Percentiles rank a stretch among this genome's conserved stretches.
phyloP scores from a whole-genome alignment of 2,329 filamentous ascomycete genomes.

The Aureobasidium leucospermi region DNA sequence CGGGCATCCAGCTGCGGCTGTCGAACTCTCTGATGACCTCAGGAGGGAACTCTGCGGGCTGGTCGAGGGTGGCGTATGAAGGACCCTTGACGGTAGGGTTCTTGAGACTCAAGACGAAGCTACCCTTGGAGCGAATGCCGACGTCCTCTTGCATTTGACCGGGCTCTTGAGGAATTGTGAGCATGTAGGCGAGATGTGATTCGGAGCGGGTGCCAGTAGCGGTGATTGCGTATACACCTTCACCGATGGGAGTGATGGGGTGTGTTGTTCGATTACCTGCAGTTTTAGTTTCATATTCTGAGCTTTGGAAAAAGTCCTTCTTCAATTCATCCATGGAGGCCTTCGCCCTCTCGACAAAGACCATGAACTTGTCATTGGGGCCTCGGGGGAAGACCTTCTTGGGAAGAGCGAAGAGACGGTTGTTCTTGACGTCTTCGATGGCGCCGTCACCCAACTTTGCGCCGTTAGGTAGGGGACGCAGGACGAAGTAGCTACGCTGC shows the following conservation, averaged over 20 bases:
- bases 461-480: slow-evolving; percentile 64
- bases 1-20: slow-evolving; percentile 64
- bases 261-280: slow-evolving; percentile 60
- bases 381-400: slow-evolving; percentile 75
- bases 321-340: slow-evolving; percentile 62
- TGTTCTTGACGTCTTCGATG: slow-evolving; percentile 52
- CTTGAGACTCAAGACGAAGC: slow-evolving; percentile 71
- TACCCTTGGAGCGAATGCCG: slow-evolving; percentile 63
- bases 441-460: slow-evolving; percentile 56
- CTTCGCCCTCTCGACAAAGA: slow-evolving; percentile 71
- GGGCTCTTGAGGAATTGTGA: slow-evolving; percentile 64
- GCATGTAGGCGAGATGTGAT: slow-evolving; percentile 71
- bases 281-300: slow-evolving; percentile 70
- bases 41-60: slow-evolving; percentile 62
- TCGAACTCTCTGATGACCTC: slow-evolving; percentile 67
- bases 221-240: slow-evolving; percentile 79
- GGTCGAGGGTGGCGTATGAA: slow-evolving; percentile 53
- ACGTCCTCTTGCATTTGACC: slow-evolving; percentile 69
- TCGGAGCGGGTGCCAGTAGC: slow-evolving; percentile 50
- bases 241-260: slow-evolving; percentile 66
- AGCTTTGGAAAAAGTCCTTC: slow-evolving; percentile 59
- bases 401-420: slow-evolving; percentile 67
- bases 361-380: slow-evolving; percentile 64
- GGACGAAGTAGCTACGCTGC: slow-evolving; percentile 69
- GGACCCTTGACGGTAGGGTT: slow-evolving; percentile 68